Base-by-base conservation (phyloP, 441 rosid species). In the Bruguiera hainesii region DNA sequence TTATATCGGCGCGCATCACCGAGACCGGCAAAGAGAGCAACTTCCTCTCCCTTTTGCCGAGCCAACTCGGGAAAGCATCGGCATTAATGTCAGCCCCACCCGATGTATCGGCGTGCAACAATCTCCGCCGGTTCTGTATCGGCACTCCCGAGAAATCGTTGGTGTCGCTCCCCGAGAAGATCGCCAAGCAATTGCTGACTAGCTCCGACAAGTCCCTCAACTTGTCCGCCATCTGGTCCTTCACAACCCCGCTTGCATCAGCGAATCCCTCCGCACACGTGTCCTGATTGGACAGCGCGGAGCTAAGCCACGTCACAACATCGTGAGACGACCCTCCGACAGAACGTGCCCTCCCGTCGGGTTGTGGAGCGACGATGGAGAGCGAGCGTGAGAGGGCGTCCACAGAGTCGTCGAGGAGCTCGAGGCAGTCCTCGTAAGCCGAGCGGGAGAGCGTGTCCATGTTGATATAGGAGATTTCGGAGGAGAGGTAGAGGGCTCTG, bases 221-320 rank as follows among this genome's bases (percentile, higher is more conserved):
- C 59, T 69, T 77, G 26, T 50, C 80, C 20, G 78, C 30, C 76
- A 94, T 70, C 76, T 84, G 89, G 66, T 83, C 74, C 83, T 85
- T 94, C 73, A 88, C 96, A 29, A 60, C 55, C 60, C 96, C 96
- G 19, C 72, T 74, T 28, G 62, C 66, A 26, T 73, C 92, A 13
- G 67, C 84, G 30, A 94, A 86, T n/a, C 98, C 98, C 46, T 94
- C 97, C 10, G 78, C 58, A 25, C 98, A 94, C n/a, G 98, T 94
- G 85, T 94, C 98, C 62, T 94, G 96, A 61, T 91, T 91, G 5
- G 97, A 91, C 81, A 94, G 61, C 6, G 98, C 87, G 0, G 96
- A 76, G 83, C 97, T 89, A 19, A 94, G 91, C 98, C 97, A 94
- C 70, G 96, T 94, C 81, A 81, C 55, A 55, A 91, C 92, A 50